Conservation (phyloP, 1,139 yeast species). For the Saccharomyces hybrid region DNA sequence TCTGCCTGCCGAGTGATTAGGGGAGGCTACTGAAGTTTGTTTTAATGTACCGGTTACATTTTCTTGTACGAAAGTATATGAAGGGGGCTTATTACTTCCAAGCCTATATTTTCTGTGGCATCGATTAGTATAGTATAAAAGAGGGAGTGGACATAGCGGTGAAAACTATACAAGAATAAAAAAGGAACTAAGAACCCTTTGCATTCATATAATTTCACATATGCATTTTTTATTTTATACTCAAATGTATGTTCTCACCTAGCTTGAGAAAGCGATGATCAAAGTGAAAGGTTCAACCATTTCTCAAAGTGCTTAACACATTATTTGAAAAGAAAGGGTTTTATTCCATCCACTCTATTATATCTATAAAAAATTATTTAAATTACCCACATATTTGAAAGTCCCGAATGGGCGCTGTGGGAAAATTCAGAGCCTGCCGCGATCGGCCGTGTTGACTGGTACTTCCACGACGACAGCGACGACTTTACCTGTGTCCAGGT, state of each 20-base stretch:
- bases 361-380: too few species aligned
- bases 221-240: not conserved
- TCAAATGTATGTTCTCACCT: not conserved
- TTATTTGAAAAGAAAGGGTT: too few species aligned
- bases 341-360: not conserved
- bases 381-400: not conserved
- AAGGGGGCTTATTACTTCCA: not conserved
- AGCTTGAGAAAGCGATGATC: not conserved
- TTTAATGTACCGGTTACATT: not conserved
- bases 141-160: not conserved
- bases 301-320: too few species aligned
- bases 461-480: slow-evolving; percentile 48
- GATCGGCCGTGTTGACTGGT: not conserved
- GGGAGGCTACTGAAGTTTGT: not conserved
- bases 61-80: not conserved
- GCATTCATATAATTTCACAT: not conserved
- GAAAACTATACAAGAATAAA: not conserved
- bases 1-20: not conserved
- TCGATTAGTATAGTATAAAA: not conserved
- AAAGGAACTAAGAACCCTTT: too few species aligned
- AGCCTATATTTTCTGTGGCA: not conserved
- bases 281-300: not conserved
- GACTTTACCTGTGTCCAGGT: slow-evolving; percentile 52
- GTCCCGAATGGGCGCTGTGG: not conserved
- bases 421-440: not conserved